Evolutionary conservation across 345 rosid genomes (phyloP), one percentile per base, ranked within the genome.

Genomic region (Abelmoschus esculentus): DNA sequence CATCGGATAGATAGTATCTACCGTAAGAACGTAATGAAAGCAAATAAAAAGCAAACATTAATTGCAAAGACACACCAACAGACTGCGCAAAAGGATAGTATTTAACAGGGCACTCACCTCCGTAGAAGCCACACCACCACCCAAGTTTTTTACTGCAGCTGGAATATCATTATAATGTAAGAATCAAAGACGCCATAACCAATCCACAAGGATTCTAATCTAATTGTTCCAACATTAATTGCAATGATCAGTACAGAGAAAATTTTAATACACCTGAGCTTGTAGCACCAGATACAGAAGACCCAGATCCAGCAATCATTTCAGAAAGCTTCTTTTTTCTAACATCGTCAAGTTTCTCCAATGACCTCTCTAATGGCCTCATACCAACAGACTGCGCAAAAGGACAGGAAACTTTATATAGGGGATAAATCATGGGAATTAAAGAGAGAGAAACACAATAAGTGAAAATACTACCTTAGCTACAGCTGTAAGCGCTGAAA

Each of bases 271-370:
- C 60, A 90, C 98, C 96, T 81, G 91, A 74, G 74, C 80, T 72
- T 74, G 85, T 52, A 62, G 80, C 80, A 72, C 82, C 73, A 69
- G 93, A 38, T 32, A 67, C 89, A 80, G 83, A 85, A 70, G 26
- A 22, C 26, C 90, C 96, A 61, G 95, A 80, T 79, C 84, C 81
- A 11, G 83, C 83, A 75, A 92, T 92, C 97, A 92, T 90, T 82
- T 96, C 99, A 42, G 98, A 86, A 32, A 96, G 92, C 79, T 96
- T 92, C 81, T 92, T 96, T 80, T 81, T 89, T 82, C 98, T 86
- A 76, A 96, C 97, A 78, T 96, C 99, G 63, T 96, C 99, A 71
- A 96, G 97, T 84, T 96, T 96, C 89, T 96, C 99, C 78, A 96
- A 66, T 13, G 95, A 82, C 79, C 89, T 90, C 80, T 96, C 99